These are phyloP conservation scores for Orbilia brochopaga DNA, from an alignment of 2,329 filamentous ascomycete species.

Conservation along the genomic window DNA sequence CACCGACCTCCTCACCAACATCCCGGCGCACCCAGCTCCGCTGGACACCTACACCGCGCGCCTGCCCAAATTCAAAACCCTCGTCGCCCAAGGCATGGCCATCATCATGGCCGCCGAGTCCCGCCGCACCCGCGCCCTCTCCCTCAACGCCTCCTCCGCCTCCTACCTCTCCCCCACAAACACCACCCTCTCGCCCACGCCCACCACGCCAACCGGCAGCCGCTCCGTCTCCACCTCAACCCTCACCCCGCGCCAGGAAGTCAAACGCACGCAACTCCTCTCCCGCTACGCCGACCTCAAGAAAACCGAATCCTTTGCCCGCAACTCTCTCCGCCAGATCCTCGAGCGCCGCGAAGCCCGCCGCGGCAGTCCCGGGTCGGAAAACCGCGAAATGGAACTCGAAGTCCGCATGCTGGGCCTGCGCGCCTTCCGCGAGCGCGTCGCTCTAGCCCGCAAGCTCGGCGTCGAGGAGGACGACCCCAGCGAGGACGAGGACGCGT, in stretches of 20 bases:
- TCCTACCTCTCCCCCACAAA: neutral
- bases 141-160: neutral
- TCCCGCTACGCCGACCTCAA: constrained; percentile 43
- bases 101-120: constrained; percentile 45
- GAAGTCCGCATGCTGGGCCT: constrained; percentile 45
- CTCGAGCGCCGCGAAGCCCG: constrained; percentile 36
- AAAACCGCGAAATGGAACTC: constrained; percentile 46
- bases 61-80: constrained; percentile 39
- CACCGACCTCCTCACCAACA: constrained; percentile 8
- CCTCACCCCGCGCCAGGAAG: constrained; percentile 21
- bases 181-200: neutral
- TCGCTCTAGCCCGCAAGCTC: constrained; percentile 29
- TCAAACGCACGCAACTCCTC: constrained; percentile 44
- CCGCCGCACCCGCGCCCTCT: constrained; percentile 12
- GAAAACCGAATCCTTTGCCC: constrained; percentile 44
- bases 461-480: constrained; percentile 34
- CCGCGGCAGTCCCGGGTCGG: constrained; percentile 23
- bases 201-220: neutral
- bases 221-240: neutral
- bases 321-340: constrained; percentile 40
- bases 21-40: constrained; percentile 1
- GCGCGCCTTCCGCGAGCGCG: constrained; percentile 34
- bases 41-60: constrained; percentile 29
- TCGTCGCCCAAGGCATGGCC: constrained; percentile 41
- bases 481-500: constrained; percentile 32